Evolutionary conservation across 495 filamentous ascomycete genomes (phyloP).

Genomic region (Lophium mytilinum): DNA sequence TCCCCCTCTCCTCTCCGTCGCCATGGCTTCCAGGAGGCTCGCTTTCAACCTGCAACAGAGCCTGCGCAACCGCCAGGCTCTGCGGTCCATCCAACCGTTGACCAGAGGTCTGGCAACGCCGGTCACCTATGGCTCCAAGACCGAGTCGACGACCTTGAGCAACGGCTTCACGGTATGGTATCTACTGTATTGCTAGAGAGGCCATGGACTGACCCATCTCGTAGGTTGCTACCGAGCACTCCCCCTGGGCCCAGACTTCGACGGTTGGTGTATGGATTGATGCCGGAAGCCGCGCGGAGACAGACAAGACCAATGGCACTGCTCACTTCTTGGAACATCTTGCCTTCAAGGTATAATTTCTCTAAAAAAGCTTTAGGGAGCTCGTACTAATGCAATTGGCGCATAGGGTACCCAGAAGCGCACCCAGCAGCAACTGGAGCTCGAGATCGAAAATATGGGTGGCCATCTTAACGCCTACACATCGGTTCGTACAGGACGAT

Average conservation of each 20-base stretch:
- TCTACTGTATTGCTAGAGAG: slow-evolving; percentile 2
- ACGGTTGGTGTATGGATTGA: slow-evolving; percentile 99
- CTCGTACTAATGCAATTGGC: slow-evolving; percentile 22
- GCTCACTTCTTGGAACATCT: slow-evolving; percentile 99
- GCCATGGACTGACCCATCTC: slow-evolving; percentile 27
- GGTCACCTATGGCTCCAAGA: slow-evolving; percentile 63
- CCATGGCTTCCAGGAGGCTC: slow-evolving; percentile 92
- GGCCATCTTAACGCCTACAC: slow-evolving; percentile 99
- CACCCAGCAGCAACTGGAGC: slow-evolving; percentile 90
- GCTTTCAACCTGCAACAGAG: slow-evolving; percentile 81
- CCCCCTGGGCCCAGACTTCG: slow-evolving; percentile 95
- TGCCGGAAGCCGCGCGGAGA: slow-evolving; percentile 96
- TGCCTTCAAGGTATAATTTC: slow-evolving; percentile 80
- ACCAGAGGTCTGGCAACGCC: slow-evolving; percentile 82
- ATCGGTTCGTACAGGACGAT: slow-evolving; percentile 59
- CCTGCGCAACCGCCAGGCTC: slow-evolving; percentile 71
- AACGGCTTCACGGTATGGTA: slow-evolving; percentile 89
- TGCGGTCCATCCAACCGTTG: slow-evolving; percentile 62
- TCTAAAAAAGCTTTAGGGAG: neutral
- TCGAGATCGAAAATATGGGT: slow-evolving; percentile 99
- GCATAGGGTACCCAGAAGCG: slow-evolving; percentile 81
- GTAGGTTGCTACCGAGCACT: slow-evolving; percentile 95
- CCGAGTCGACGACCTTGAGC: slow-evolving; percentile 87
- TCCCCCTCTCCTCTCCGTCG: slow-evolving; percentile 24
- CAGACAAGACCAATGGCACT: slow-evolving; percentile 95